phyloP scores from a whole-genome alignment of 495 filamentous ascomycete species.

The Ramalina intermedia region DNA sequence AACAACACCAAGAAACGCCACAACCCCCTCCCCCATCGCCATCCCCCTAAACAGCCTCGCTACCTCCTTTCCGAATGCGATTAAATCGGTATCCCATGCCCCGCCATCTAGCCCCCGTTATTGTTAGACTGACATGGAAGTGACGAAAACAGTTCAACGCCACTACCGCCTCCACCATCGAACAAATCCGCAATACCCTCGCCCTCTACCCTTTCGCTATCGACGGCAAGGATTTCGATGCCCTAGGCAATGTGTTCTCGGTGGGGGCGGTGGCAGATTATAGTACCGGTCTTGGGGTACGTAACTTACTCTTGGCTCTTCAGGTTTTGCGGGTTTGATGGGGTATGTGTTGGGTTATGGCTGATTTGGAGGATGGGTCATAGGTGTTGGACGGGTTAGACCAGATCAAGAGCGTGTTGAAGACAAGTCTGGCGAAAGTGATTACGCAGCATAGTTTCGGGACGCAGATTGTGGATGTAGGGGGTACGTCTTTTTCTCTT shows the following conservation, averaged over 20 bases:
- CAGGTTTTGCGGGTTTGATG: no score
- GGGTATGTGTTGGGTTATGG: no score
- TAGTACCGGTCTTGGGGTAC: constrained; percentile 14
- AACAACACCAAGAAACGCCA: neutral
- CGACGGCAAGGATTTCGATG: constrained; percentile 23
- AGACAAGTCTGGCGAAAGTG: constrained; percentile 11
- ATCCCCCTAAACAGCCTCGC: neutral
- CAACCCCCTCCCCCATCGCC: neutral
- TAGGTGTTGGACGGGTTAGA: constrained; percentile 8
- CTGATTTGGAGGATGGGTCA: no score
- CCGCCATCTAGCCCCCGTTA: no score
- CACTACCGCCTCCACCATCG: neutral
- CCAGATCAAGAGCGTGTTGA: constrained; percentile 7
- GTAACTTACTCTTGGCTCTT: no score
- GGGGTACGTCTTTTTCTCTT: neutral
- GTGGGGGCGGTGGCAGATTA: constrained; percentile 21
- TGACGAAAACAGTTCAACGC: neutral
- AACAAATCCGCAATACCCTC: constrained; percentile 19
- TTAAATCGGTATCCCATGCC: neutral
- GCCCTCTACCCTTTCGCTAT: constrained; percentile 21
- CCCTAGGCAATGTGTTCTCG: constrained; percentile 21
- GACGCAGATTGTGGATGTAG: constrained; percentile 17
- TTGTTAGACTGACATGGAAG: no score
- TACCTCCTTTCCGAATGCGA: neutral
- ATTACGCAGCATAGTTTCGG: constrained; percentile 19